Evolutionary conservation across 2,329 filamentous ascomycete species (phyloP), one percentile per base, ranked within the genome.

Genomic region (Colletotrichum lentis): DNA sequence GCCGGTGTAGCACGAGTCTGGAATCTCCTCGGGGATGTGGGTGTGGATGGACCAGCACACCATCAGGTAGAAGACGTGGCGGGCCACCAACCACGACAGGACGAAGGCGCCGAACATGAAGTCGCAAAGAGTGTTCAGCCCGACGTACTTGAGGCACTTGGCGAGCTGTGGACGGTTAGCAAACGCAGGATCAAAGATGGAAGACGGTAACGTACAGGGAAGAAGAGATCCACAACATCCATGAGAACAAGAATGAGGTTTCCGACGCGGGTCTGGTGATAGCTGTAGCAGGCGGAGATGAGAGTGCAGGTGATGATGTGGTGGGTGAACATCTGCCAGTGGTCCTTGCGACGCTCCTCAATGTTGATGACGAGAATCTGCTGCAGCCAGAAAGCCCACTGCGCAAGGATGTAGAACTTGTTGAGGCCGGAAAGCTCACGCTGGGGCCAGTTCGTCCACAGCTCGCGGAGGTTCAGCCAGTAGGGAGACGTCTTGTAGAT

Each of bases 281-380:
- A 97, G 72, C 89, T 87, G 78, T 98, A 98, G 71, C 91, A 95
- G 39, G 89, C 86, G 65, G 89, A 89, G 71, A 99, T 89, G 52
- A 99, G 88, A 5, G 84, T 83, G 74, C 90, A 92, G 22, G 96
- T 99, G 77, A 98, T 89, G 76, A 97, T 87, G 81, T 99, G 96
- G 79, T 98, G 96, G 20, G 89, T 90, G 73, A 98, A 89, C 96
- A 98, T 98, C 80, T 98, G 95, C 82, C 89, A 91, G 80, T 97
- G 91, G 74, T 99, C 96, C 81, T 98, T 98, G 75, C 96, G 88
- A 72, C 91, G 89, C 80, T 96, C 92, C 80, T 99, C 96, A 69
- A 98, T 94, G 80, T 97, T 91, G 77, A 98, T 93, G 66, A 97
- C 93, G 39, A 97, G 83, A 71, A 98, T 91, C 80, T 97, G 94